Evolutionary conservation across 306 rosid genomes (phyloP).

Genomic region (Rosa lucieae): DNA sequence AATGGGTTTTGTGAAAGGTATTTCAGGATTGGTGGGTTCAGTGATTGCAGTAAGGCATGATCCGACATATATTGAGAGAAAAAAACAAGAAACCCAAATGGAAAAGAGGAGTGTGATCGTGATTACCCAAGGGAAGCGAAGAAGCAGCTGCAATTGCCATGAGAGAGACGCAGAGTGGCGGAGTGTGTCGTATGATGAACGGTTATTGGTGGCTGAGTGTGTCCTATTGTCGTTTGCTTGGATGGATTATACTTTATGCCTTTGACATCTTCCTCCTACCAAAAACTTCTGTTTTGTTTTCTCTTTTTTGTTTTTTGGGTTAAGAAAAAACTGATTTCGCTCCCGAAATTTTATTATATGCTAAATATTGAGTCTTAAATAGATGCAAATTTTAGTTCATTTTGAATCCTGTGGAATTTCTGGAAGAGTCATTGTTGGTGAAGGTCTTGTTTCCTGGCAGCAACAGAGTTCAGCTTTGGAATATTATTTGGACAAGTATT

Average conservation of each 20-base stretch:
- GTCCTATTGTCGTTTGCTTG: background rate
- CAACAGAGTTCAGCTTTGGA: too few relatives aligned
- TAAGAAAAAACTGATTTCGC: too few relatives aligned
- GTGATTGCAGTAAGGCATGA: background rate
- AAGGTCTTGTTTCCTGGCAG: too few relatives aligned
- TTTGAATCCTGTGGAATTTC: too few relatives aligned
- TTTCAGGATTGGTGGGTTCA: conserved; percentile 3
- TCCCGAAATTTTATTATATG: too few relatives aligned
- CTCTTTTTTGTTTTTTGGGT: background rate
- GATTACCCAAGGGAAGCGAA: conserved; percentile 2
- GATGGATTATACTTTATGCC: conserved; percentile 2
- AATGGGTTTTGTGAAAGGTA: conserved; percentile 14
- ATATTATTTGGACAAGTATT: too few relatives aligned
- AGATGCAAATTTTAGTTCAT: too few relatives aligned
- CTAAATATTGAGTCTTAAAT: too few relatives aligned
- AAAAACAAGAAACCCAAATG: background rate
- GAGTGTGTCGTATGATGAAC: background rate
- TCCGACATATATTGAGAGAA: background rate
- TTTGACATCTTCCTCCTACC: background rate
- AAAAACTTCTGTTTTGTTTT: background rate
- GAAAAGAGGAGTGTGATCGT: background rate
- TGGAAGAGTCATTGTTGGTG: too few relatives aligned
- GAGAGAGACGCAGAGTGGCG: background rate
- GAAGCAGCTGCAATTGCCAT: conserved; percentile 11
- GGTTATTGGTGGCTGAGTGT: background rate